Base-by-base conservation (phyloP, 768 basidiomycete genomes). In the Termitomyces heimii region DNA sequence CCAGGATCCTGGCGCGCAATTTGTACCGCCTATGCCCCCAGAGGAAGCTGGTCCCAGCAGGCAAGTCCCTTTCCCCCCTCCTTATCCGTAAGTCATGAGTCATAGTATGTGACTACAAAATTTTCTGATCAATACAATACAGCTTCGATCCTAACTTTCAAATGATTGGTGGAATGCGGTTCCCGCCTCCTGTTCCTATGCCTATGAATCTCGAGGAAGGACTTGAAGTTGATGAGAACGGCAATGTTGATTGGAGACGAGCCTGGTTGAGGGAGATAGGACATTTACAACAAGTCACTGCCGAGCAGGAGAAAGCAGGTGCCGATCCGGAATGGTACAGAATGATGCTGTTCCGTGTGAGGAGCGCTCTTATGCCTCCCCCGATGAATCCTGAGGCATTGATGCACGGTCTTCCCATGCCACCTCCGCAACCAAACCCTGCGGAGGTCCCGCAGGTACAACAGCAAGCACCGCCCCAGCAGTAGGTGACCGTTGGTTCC, bases 241-340 rank as follows among this genome's bases (percentile, higher is more conserved):
- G 90, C 39, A 84, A 89, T 55, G 80, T 89, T 37, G 83, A 88
- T 68, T 94, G 92, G 92, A 83, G 85, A 51, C 68, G 81, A 29
- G 84, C 86, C 46, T 88, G 92, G 86, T 72, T 86, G 55, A 92
- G 92, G 68, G 92, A 94, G 71, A 79, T 94, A 49, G 79, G 79
- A 9, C 83, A 82, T 65, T 73, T 94, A 56, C 85, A 88, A 65
- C 84, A 87, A 61, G 73, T 91, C n/a, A 88, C 92, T 0, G 78
- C 72, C 9, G 87, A 92, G 63, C 91, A 92, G 66, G 89, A 93
- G 67, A 92, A 91, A 71, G 82, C 83, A 20, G 87, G 86, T 31
- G 86, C 81, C 3, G 89, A 89, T 51, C 84, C 83, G 45, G 91
- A 93, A 60, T 94, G 91, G 91, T 94, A 85, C 64, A 75, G 86